Base-by-base conservation (phyloP, 768 basidiomycete genomes). In the Heimioporus sp. region DNA sequence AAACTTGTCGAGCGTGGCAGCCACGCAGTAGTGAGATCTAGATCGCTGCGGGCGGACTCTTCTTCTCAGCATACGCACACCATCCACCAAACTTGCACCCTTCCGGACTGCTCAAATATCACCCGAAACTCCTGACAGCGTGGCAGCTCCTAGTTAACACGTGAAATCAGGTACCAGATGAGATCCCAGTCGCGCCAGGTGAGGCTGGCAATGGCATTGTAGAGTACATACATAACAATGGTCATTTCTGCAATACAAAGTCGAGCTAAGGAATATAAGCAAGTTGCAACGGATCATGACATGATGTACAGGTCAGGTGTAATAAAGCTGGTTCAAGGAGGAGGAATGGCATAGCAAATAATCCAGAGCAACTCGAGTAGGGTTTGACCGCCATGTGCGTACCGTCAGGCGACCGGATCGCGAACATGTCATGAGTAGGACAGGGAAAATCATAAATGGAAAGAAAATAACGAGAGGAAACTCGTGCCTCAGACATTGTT, bases 401-500 rank as follows among this genome's bases (percentile, higher is more conserved):
- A 28, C 54, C 35, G 21, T 48, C 52, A 35, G n/a, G 32, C 44
- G 44, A 49, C 48, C 12, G 43, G 44, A 52, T 49, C 54, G 44
- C 38, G 41, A 45, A 52, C 42, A 57, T 49, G 53, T 50, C 59
- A 61, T 60, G 51, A 49, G 58, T 53, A 54, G 37, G 45, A 56
- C 19, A 28, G 41, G 40, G 19, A 31, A 56, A 52, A 48, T 42
- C 48, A 44, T 16, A 35, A 28, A 49, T 36, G 54, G 35, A 53
- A 48, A 52, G 17, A 40, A 28, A 35, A 51, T 48, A 55, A 54
- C 46, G 48, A 56, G 24, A 46, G 20, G 45, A 53, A 48, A 34
- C 34, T 59, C 59, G 60, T 55, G 73, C 74, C 43, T 76, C 77
- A 24, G 73, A 67, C 72, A 78, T 68, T n/a, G 72, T 71, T n/a